Percentiles rank a stretch among this genome's conserved stretches.
These are phyloP conservation scores for Botryotinia globosa DNA, from an alignment of 2,329 filamentous ascomycete genomes.

Conservation along the genomic window DNA sequence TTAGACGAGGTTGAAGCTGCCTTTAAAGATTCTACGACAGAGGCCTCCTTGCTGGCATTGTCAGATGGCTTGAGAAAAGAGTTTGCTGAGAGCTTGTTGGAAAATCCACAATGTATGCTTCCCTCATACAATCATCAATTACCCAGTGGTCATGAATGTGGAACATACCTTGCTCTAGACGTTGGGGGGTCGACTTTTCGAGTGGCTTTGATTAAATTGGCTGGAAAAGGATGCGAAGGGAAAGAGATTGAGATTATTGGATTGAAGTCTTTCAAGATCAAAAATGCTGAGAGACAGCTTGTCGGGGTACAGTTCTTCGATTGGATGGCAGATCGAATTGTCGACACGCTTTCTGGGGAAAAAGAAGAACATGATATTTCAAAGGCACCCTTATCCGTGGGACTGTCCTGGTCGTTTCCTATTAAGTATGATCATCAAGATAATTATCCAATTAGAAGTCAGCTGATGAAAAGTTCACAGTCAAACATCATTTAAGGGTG, in stretches of 20 bases:
- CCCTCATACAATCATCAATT: constrained; percentile 65
- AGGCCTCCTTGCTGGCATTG: constrained; percentile 44
- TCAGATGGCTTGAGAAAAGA: constrained; percentile 52
- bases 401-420: constrained; percentile 67
- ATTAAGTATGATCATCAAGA: constrained; percentile 53
- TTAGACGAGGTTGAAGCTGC: constrained; percentile 54
- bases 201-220: constrained; percentile 61
- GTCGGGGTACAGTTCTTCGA: constrained; percentile 61
- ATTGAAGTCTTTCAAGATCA: constrained; percentile 56
- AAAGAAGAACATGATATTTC: constrained; percentile 41
- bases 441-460: constrained; percentile 28
- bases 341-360: constrained; percentile 52
- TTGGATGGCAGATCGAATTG: constrained; percentile 64
- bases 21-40: constrained; percentile 49
- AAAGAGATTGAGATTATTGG: constrained; percentile 52
- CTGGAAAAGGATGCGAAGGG: constrained; percentile 44
- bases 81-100: constrained; percentile 52
- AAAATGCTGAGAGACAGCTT: constrained; percentile 52
- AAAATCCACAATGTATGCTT: constrained; percentile 58
- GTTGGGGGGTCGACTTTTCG: constrained; percentile 68
- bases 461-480: constrained; percentile 42
- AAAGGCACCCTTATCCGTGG: constrained; percentile 50
- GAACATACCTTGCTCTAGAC: constrained; percentile 61
- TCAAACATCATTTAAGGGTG: constrained; percentile 61
- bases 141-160: constrained; percentile 57